Evolutionary conservation across 345 rosid genomes (phyloP), one percentile per base, ranked within the genome.

Genomic region (Eutrema heterophyllum): DNA sequence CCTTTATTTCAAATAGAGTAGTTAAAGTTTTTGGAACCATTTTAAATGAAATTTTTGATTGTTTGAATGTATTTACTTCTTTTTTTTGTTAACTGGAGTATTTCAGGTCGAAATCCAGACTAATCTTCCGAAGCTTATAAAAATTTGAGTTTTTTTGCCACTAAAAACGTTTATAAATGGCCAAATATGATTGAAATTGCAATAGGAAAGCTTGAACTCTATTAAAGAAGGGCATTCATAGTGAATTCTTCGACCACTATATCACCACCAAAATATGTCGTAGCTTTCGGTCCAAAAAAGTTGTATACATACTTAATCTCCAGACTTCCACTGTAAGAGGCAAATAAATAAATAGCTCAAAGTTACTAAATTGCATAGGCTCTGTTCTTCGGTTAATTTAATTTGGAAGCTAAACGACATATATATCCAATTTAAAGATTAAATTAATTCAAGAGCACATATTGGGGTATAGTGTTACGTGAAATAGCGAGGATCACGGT

Each of bases 391-490:
- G 58, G 16, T 73, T 36, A 73, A 24, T n/a, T 9, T 48, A 36
- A 9, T 29, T 16, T 39, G 43, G 41, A 35, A 59, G 50, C 12
- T 35, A 59, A n/a, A 58, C 6, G 43, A 41, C 39, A 27, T 8
- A 5, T 30, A 36, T 10, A n/a, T 32, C 24, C 5, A 55, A 45
- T 15, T 24, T 26, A 53, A 44, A 24, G 39, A 43, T 11, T 64
- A 64, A 32, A 54, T 4, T n/a, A 45, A 26, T 43, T 64, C 11
- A 66, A 57, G 71, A 45, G 52, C 73, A 50, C 36, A 67, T 32
- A 50, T 74, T 50, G 63, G 61, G 78, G 73, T 18, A 27, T 67
- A 40, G 73, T 75, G 68, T 60, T 67, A 43, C 73, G 79, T 52
- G 73, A 50, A 67, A 68, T 9, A 58, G 68, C 73, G 73, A 51